Evolutionary conservation across 495 filamentous ascomycete species (phyloP).

Genomic region (Acidomyces sp.): DNA sequence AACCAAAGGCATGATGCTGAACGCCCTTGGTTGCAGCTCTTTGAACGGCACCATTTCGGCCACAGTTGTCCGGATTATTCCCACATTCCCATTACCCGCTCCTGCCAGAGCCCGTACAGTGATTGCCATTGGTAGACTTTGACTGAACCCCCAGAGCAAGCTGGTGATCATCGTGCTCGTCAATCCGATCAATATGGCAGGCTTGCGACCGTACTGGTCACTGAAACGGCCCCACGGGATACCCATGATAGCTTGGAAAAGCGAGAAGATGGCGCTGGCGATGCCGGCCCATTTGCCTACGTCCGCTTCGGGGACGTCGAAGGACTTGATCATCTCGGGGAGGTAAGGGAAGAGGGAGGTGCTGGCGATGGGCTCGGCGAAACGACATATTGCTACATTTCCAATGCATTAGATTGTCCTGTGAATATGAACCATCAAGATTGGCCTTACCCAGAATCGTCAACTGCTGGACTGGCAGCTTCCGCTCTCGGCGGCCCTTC

Average conservation of each 20-base stretch:
- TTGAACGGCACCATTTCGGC: conserved; percentile 68
- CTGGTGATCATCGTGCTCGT: conserved; percentile 59
- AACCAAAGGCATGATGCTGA: conserved; percentile 66
- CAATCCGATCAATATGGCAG: conserved; percentile 55
- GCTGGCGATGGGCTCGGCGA: conserved; percentile 73
- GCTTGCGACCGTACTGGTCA: conserved; percentile 45
- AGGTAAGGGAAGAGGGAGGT: conserved; percentile 85
- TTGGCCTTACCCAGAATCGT: conserved; percentile 9
- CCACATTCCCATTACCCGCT: conserved; percentile 52
- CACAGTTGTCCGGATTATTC: conserved; percentile 57
- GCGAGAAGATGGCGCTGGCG: conserved; percentile 57
- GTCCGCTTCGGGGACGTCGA: conserved; percentile 56
- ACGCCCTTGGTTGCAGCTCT: conserved; percentile 68
- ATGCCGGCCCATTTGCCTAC: conserved; percentile 69
- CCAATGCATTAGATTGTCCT: not conserved
- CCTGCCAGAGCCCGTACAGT: conserved; percentile 54
- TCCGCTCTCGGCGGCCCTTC: conserved; percentile 3
- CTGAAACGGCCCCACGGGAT: conserved; percentile 69
- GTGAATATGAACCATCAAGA: not conserved
- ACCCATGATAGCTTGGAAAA: conserved; percentile 59
- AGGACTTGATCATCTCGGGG: conserved; percentile 73
- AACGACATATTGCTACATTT: conserved; percentile 54
- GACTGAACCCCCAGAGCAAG: conserved; percentile 66
- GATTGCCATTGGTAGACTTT: conserved; percentile 57
- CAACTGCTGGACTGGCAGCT: conserved; percentile 12